phyloP scores from a whole-genome alignment of 768 basidiomycete species.

The Steccherinum ochraceum region DNA sequence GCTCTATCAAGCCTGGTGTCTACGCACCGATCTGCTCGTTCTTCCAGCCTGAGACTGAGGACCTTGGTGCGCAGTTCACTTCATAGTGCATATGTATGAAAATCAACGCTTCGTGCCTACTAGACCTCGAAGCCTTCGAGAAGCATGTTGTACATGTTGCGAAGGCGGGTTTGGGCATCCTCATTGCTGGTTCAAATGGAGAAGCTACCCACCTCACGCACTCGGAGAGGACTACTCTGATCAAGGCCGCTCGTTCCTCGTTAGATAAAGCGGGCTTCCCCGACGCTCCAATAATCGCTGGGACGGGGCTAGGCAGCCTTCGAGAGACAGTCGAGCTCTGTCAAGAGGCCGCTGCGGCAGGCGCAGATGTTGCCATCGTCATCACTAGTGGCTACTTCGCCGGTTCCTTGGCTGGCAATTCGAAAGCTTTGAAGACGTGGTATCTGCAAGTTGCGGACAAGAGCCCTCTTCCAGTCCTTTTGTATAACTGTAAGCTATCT shows the following conservation, averaged over 20 bases:
- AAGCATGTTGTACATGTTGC: slow-evolving; percentile 35
- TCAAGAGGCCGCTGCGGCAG: slow-evolving; percentile 72
- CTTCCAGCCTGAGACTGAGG: slow-evolving; percentile 69
- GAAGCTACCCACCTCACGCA: slow-evolving; percentile 42
- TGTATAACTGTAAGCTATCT: slow-evolving; percentile 87
- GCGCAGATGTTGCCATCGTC: slow-evolving; percentile 83
- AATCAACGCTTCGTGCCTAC: not conserved
- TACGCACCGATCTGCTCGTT: slow-evolving; percentile 87
- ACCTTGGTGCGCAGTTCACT: slow-evolving; percentile 56
- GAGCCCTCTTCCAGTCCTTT: slow-evolving; percentile 81
- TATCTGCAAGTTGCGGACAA: slow-evolving; percentile 71
- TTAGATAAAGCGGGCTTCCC: slow-evolving; percentile 60
- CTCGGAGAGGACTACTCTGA: slow-evolving; percentile 26
- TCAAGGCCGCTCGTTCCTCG: slow-evolving; percentile 44
- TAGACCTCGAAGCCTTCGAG: slow-evolving; percentile 34
- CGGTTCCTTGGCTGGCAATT: slow-evolving; percentile 57
- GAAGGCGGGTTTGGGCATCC: slow-evolving; percentile 32
- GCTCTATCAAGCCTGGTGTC: slow-evolving; percentile 67
- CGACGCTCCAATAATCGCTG: slow-evolving; percentile 66
- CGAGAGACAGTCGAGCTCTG: slow-evolving; percentile 74
- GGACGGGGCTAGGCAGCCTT: slow-evolving; percentile 80
- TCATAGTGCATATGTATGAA: not conserved
- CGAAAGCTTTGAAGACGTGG: slow-evolving; percentile 68
- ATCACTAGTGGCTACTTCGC: slow-evolving; percentile 87
- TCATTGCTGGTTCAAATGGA: slow-evolving; percentile 36